Percentiles rank a stretch among this genome's conserved stretches.
These are phyloP conservation scores for Amylocarpus encephaloides DNA, from an alignment of 2,329 filamentous ascomycete genomes.

Conservation along the genomic window DNA sequence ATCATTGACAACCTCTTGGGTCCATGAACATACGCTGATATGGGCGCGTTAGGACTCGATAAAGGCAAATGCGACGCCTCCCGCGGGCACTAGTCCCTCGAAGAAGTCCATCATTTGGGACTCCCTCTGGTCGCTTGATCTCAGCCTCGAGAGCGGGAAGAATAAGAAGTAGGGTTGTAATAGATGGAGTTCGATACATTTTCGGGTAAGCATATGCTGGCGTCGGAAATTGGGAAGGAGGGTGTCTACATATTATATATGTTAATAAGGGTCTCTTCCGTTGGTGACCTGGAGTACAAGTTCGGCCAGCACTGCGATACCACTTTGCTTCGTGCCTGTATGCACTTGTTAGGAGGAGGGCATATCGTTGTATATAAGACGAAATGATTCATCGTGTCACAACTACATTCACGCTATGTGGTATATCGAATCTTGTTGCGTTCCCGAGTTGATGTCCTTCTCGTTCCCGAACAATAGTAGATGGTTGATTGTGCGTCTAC, in stretches of 20 bases:
- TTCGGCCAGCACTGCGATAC: background rate
- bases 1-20: slow-evolving; percentile 27
- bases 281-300: background rate
- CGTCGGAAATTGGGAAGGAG: background rate
- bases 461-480: no score
- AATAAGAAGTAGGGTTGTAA: slow-evolving; percentile 15
- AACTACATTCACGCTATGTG: background rate
- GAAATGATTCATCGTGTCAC: background rate
- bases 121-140: slow-evolving; percentile 54
- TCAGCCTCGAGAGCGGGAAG: slow-evolving; percentile 44
- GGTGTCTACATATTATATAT: background rate
- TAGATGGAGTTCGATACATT: background rate
- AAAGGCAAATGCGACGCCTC: slow-evolving; percentile 8
- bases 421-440: no score
- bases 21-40: slow-evolving; percentile 25
- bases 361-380: background rate
- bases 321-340: background rate
- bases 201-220: background rate
- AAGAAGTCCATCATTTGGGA: slow-evolving; percentile 56
- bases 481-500: no score
- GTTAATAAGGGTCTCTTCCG: background rate
- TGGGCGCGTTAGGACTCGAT: slow-evolving; percentile 9
- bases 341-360: background rate
- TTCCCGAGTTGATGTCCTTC: no score
- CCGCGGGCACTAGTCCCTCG: slow-evolving; percentile 24